phyloP scores from a whole-genome alignment of 1,284 basidiomycete genomes.

The Porodaedalea pini region DNA sequence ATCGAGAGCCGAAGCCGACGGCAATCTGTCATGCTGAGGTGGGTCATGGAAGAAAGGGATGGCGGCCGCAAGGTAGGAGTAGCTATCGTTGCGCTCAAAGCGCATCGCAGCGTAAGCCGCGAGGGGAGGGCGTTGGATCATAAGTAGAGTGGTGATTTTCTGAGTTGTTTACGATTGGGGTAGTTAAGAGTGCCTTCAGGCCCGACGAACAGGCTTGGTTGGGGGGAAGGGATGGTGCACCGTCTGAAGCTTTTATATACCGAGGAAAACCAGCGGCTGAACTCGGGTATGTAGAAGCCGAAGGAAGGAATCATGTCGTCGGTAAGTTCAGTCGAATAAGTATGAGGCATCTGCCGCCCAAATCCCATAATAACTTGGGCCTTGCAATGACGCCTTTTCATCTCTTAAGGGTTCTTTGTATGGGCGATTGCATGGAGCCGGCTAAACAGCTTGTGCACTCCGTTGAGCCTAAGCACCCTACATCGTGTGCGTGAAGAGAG shows the following conservation, averaged over 20 bases:
- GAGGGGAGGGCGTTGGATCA: not conserved
- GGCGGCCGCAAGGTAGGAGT: slow-evolving; percentile 19
- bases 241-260: not conserved
- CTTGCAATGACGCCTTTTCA: not conserved
- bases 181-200: not conserved
- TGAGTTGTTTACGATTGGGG: not conserved
- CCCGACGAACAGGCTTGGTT: not conserved
- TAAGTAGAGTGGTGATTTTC: not conserved
- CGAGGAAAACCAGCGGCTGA: slow-evolving; percentile 1
- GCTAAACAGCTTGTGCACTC: not conserved
- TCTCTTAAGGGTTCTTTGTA: not conserved
- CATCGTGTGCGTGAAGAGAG: too few relatives aligned
- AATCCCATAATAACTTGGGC: not conserved
- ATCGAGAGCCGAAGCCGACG: not conserved
- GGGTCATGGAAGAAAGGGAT: slow-evolving; percentile 6
- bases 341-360: not conserved
- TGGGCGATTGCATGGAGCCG: not conserved
- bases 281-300: not conserved
- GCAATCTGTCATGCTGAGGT: not conserved
- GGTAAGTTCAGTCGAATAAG: not conserved
- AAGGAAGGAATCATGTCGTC: not conserved
- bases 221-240: not conserved
- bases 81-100: slow-evolving; percentile 7
- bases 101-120: slow-evolving; percentile 1
- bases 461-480: too few relatives aligned